Percentiles rank a stretch among this genome's conserved stretches.
Evolutionary conservation across 2,329 filamentous ascomycete species (phyloP).

Genomic region (Fusarium sp.): DNA sequence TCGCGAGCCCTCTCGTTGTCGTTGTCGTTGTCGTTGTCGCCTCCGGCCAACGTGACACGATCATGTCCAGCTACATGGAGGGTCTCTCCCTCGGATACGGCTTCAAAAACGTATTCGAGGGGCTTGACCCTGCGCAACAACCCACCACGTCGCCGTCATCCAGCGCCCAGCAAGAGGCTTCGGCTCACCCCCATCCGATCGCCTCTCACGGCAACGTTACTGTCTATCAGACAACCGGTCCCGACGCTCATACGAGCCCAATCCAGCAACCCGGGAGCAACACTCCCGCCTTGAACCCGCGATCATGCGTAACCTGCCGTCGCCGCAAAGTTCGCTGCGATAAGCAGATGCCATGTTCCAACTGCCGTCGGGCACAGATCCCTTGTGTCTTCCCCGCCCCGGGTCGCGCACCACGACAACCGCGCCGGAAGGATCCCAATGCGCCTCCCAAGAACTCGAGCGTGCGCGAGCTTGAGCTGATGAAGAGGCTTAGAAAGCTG

Average conservation of each 20-base stretch:
- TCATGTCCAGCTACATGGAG: conserved; percentile 42
- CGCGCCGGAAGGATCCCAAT: conserved; percentile 72
- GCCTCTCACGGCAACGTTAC: conserved; percentile 51
- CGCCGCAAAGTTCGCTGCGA: conserved; percentile 79
- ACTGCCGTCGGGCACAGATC: conserved; percentile 76
- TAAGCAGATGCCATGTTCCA: conserved; percentile 80
- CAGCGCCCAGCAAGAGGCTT: conserved; percentile 36
- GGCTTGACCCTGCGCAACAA: conserved; percentile 36
- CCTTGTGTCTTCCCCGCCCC: conserved; percentile 80
- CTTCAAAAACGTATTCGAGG: conserved; percentile 43
- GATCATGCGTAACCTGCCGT: conserved; percentile 62
- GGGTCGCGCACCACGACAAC: conserved; percentile 75
- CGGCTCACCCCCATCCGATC: conserved; percentile 28
- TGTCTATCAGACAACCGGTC: conserved; percentile 55
- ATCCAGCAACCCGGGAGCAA: conserved; percentile 51
- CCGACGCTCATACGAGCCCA: conserved; percentile 52
- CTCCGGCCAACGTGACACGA: conserved; percentile 31
- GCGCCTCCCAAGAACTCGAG: conserved; percentile 68
- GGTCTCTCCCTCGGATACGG: conserved; percentile 39
- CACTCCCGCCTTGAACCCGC: conserved; percentile 56
- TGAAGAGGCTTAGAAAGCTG: conserved; percentile 77
- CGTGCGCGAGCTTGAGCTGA: conserved; percentile 73
- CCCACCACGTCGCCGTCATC: conserved; percentile 42
- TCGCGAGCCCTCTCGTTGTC: conserved; percentile 7
- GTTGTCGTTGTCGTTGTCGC: background rate